phyloP scores from a whole-genome alignment of 805 yeast species.

The Hanseniaspora occidentalis region DNA sequence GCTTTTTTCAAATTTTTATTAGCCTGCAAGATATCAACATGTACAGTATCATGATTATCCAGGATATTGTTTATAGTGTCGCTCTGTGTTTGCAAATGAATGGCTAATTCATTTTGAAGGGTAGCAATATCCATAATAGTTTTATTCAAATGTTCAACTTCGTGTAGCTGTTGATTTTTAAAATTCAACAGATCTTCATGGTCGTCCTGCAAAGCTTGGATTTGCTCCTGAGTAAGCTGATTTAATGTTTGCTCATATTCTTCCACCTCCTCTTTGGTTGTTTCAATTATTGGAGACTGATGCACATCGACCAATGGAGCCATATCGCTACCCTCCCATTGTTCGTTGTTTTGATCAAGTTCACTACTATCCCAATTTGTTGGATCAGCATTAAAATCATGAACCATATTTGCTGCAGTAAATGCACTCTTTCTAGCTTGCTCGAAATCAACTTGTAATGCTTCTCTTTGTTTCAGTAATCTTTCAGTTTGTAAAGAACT shows the following conservation, averaged over 20 bases:
- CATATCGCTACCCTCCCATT: slow-evolving; percentile 4
- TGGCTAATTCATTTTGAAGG: slow-evolving; percentile 59
- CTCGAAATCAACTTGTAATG: slow-evolving; percentile 21
- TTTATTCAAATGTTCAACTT: slow-evolving; percentile 46
- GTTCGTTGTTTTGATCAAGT: slow-evolving; percentile 15
- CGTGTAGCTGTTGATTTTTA: slow-evolving; percentile 47
- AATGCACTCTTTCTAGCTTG: not conserved
- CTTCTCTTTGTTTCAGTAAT: slow-evolving; percentile 28
- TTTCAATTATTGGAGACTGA: slow-evolving; percentile 12
- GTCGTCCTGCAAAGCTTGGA: slow-evolving; percentile 45
- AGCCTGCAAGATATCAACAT: slow-evolving; percentile 54
- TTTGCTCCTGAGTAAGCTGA: slow-evolving; percentile 36
- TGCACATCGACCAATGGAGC: slow-evolving; percentile 18
- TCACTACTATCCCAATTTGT: too few species aligned
- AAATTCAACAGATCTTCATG: slow-evolving; percentile 40
- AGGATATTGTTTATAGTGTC: slow-evolving; percentile 51
- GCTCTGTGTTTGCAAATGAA: slow-evolving; percentile 62
- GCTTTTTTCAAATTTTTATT: slow-evolving; percentile 61
- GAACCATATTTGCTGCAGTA: too few species aligned
- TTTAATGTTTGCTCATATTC: slow-evolving; percentile 25
- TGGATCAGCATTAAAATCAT: not conserved
- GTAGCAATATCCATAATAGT: slow-evolving; percentile 63
- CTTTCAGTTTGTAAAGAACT: slow-evolving; percentile 39
- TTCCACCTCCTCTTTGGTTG: slow-evolving; percentile 22
- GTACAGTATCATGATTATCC: slow-evolving; percentile 56